Base-by-base conservation (phyloP, 176 grass and related monocot species). In the Aegilops longissima region DNA sequence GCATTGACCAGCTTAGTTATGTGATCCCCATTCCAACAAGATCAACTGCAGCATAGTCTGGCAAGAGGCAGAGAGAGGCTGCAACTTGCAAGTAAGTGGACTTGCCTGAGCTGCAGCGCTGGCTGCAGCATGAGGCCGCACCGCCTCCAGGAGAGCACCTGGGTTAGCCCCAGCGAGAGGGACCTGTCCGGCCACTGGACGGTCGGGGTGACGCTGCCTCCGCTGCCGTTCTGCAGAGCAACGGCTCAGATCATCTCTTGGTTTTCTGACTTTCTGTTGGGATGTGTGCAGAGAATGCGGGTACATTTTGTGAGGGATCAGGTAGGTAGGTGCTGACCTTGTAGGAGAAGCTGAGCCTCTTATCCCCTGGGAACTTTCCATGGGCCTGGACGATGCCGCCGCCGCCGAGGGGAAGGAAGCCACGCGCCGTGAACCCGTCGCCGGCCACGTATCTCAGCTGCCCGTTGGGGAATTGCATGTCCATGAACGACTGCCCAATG, bases 381-480 rank as follows among this genome's bases (percentile, higher is more conserved):
- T 94, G 89, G 63, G 78, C 89, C 47, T 94, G 92, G 47, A 94
- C 9, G 59, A 94, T 61, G 18, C 92, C 92, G 1, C 73, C 87
- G 1, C 67, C 84, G 18, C 69, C 52, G 5, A 92, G 1, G 12
- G 92, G 92, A 1, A 91, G 30, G 38, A 94, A 94, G 13, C 84
- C 84, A 0, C 87, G 79, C 2, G 89, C 33, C 1, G 73, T 92
- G 66, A 94, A 82, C 12, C 92, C 89, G 11, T 92, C 92, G 9
- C 89, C 82, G 2, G 89, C 89, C 0, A 94, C 81, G 21, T 94
- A 94, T 9, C 84, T 75, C 5, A 94, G 66, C 79, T 94, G 92
- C 14, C 92, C 92, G 5, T 94, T 94, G 8, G 92, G 89, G 38
- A 91, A 94, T 67, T 89, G 92, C 81, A 94, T 64, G 67, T 94